Base-by-base conservation (phyloP, 371 early-diverging fungal species). In the Saksenaea oblongispora region DNA sequence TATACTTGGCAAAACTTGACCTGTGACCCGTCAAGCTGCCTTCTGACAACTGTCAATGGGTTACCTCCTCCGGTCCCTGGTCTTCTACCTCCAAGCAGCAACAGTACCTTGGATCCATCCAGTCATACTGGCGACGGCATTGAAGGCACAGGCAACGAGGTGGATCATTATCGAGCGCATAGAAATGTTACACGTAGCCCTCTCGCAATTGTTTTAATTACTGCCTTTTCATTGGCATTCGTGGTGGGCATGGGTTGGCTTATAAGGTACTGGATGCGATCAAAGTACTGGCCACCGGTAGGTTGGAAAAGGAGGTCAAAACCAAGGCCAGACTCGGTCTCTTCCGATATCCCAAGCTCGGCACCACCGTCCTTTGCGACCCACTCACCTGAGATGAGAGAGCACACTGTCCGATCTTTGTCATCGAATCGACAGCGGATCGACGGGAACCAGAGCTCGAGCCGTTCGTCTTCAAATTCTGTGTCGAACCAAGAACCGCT, bases 1-100 rank as follows among this genome's bases (percentile, higher is more conserved):
- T 65, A 73, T 56, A 56, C 73, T 26, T 78, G 75, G 78, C 73
- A 78, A 35, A 78, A 71, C 54, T 56, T 78, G 61, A 78, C 75
- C 18, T 78, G 78, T 41, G 71, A 78, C 37, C 71, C 75, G 3
- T 51, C 31, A 2, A 75, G 63, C 11, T 78, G 78, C 39, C 59
- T 71, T 55, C 24, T 78, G n/a, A 65, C 60, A 4, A 62, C 63
- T 5, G 66, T 55, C 18, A 65, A 65, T 17, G 70, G 70, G 15
- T 56, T 47, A 22, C 66, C 70, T 11, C 60, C 70, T n/a, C 70
- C 70, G 5, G 42, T 60, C 15, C 70, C 70, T n/a, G 66, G 70
- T 15, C 24, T 37, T 42, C 37, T 70, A 3, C 66, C 66, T 0
- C 62, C 66, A 17, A 34, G 7, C 4, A 28, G 14, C 26, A 44